A percentile compares a stretch with the other conserved stretches of the same genome.
phyloP scores from a whole-genome alignment of 768 basidiomycete species.

The Tylopilus sp. region DNA sequence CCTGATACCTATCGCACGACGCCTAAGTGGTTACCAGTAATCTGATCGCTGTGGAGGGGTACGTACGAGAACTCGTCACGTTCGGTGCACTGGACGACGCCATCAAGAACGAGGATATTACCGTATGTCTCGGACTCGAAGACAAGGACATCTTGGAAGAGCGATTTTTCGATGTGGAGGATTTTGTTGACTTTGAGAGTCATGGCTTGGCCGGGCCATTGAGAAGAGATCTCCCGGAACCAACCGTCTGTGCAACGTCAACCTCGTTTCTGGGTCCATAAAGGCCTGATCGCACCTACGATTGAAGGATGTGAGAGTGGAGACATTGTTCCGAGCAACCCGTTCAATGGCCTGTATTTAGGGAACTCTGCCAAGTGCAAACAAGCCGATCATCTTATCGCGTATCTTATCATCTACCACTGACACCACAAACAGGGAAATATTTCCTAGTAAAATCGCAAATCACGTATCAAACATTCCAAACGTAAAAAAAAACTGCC shows the following conservation, averaged over 20 bases:
- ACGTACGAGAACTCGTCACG: constrained; percentile 97
- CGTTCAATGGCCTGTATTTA: too few species aligned
- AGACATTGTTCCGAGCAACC: constrained; percentile 35
- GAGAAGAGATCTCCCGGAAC: constrained; percentile 92
- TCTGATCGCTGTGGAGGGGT: neutral
- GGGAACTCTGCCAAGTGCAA: too few species aligned
- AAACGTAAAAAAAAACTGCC: too few species aligned
- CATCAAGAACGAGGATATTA: constrained; percentile 95
- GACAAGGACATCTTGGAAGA: constrained; percentile 96
- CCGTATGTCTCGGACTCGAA: constrained; percentile 95
- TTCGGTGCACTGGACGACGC: constrained; percentile 95
- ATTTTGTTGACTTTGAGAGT: constrained; percentile 94
- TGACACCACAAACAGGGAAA: too few species aligned
- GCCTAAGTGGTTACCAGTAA: neutral
- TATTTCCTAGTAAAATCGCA: too few species aligned
- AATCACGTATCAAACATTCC: too few species aligned
- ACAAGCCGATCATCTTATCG: constrained; percentile 6
- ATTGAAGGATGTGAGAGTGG: constrained; percentile 56
- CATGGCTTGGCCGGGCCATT: constrained; percentile 99
- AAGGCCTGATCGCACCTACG: constrained; percentile 34
- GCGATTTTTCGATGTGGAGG: constrained; percentile 88
- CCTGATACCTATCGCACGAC: constrained; percentile 73
- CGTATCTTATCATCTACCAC: constrained; percentile 2
- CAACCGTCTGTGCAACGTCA: constrained; percentile 65
- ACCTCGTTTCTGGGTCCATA: neutral